phyloP scores from a whole-genome alignment of 2,329 filamentous ascomycete genomes.

The Fusarium duplospermum region DNA sequence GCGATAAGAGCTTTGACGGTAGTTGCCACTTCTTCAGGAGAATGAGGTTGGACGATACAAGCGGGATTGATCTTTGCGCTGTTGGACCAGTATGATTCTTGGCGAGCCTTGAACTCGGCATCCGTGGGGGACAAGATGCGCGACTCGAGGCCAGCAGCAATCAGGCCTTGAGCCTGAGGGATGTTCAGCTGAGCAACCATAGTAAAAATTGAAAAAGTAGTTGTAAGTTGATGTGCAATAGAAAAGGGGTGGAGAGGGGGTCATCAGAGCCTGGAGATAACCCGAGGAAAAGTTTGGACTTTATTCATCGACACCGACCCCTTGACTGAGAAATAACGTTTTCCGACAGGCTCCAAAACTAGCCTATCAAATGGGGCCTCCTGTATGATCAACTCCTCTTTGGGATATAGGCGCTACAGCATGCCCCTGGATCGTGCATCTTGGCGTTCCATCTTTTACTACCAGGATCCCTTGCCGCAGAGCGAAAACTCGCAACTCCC shows the following conservation, averaged over 20 bases:
- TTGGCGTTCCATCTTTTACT: neutral
- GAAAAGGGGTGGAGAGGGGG: neutral
- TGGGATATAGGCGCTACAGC: neutral
- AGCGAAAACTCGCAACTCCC: neutral
- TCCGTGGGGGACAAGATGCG: constrained; percentile 12
- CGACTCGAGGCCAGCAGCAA: constrained; percentile 21
- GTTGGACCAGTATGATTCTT: constrained; percentile 36
- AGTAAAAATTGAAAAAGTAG: neutral
- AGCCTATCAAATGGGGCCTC: neutral
- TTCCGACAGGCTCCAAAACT: neutral
- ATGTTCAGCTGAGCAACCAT: constrained; percentile 11
- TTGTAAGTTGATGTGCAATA: neutral
- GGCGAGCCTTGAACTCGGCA: constrained; percentile 21
- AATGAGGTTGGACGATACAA: constrained; percentile 25
- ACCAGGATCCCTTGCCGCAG: neutral
- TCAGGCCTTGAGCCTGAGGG: constrained; percentile 8
- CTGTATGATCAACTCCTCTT: neutral
- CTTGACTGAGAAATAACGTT: neutral
- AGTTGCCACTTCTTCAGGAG: constrained; percentile 13
- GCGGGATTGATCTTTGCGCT: constrained; percentile 31
- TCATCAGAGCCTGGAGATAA: neutral
- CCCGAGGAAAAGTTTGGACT: neutral
- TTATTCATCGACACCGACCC: neutral
- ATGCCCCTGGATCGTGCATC: neutral
- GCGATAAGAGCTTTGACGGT: constrained; percentile 20